Conservation (phyloP, 2,329 filamentous ascomycete genomes). For the Ophiocordyceps camponoti-leonardi region DNA sequence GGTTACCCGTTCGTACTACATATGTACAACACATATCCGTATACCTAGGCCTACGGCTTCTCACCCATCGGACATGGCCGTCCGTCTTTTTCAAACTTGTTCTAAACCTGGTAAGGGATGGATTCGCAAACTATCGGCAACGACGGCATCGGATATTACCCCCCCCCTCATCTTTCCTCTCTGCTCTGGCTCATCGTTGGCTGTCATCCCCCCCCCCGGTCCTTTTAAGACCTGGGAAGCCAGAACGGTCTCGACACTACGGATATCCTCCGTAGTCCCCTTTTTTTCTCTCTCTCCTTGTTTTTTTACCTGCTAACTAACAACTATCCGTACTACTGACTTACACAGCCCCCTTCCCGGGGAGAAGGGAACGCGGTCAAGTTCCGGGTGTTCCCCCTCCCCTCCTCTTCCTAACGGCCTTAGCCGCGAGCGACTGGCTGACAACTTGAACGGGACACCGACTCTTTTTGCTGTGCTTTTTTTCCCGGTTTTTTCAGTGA, state of each 20-base stretch:
- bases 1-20: too few relatives aligned
- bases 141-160: neutral
- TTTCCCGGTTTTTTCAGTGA: neutral
- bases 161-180: too few relatives aligned
- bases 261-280: too few relatives aligned
- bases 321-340: neutral
- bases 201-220: too few relatives aligned
- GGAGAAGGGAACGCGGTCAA: neutral
- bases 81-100: neutral
- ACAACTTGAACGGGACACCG: neutral
- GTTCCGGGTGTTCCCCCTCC: neutral
- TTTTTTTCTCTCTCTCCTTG: too few relatives aligned
- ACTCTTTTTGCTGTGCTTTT: neutral
- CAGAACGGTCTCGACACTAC: neutral
- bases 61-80: neutral
- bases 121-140: neutral
- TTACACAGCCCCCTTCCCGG: too few relatives aligned
- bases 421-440: neutral
- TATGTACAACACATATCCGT: too few relatives aligned
- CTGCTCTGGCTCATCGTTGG: too few relatives aligned
- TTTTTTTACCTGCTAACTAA: neutral
- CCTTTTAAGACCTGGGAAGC: too few relatives aligned
- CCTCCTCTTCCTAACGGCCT: neutral
- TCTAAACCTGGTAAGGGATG: neutral
- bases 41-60: too few relatives aligned